A percentile compares a stretch with the other conserved stretches of the same genome.
These are phyloP conservation scores for Corinectria fuckeliana DNA, from an alignment of 2,329 filamentous ascomycete species.

Conservation along the genomic window DNA sequence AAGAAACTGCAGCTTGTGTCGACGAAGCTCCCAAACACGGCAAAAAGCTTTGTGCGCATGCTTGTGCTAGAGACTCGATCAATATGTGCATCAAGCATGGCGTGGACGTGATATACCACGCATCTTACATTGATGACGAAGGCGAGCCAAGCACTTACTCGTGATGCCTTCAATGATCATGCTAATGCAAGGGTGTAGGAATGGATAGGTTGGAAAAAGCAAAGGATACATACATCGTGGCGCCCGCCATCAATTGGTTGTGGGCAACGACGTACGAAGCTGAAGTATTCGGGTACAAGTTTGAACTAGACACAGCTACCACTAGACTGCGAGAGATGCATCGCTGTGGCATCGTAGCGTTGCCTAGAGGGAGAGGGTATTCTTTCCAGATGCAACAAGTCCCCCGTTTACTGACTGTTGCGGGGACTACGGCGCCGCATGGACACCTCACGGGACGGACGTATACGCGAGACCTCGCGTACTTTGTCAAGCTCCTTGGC, in stretches of 20 bases:
- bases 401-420: neutral
- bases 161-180: neutral
- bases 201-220: constrained; percentile 12
- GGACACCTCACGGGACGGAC: constrained; percentile 21
- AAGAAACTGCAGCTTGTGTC: constrained; percentile 18
- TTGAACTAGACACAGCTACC: constrained; percentile 15
- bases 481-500: constrained; percentile 23
- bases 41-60: constrained; percentile 22
- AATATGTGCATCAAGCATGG: constrained; percentile 23
- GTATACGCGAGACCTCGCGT: constrained; percentile 23
- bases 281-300: constrained; percentile 15
- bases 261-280: constrained; percentile 22
- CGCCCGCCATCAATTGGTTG: constrained; percentile 21
- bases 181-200: neutral
- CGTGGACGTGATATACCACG: constrained; percentile 25
- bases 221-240: constrained; percentile 11
- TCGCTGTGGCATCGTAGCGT: constrained; percentile 16
- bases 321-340: constrained; percentile 22
- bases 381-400: neutral
- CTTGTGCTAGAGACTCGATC: constrained; percentile 21
- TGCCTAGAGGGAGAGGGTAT: constrained; percentile 17
- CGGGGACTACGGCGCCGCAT: constrained; percentile 19
- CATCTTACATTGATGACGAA: constrained; percentile 21
- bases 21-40: constrained; percentile 22
- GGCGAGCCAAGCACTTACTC: neutral